phyloP scores from a whole-genome alignment of 768 basidiomycete species.

The Mycena capillaripes region DNA sequence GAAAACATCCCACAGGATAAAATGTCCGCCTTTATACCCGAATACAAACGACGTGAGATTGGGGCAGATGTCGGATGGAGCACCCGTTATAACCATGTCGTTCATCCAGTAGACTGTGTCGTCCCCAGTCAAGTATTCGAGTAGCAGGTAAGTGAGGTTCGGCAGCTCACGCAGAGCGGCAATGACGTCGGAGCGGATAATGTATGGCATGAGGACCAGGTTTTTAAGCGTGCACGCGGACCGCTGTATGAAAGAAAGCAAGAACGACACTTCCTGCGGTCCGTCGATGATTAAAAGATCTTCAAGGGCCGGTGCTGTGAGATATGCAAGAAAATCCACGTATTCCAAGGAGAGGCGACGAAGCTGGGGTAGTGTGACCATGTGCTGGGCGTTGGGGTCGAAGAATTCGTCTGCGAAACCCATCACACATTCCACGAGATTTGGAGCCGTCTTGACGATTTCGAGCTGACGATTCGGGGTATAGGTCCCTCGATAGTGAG shows the following conservation, averaged over 20 bases:
- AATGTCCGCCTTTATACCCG: neutral
- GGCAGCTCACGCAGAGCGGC: neutral
- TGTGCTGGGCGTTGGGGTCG: neutral
- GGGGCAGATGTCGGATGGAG: neutral
- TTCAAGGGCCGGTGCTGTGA: neutral
- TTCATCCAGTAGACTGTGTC: neutral
- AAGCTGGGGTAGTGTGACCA: neutral
- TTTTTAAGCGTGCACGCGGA: neutral
- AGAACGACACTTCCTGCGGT: neutral
- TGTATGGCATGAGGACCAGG: neutral
- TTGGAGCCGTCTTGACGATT: neutral
- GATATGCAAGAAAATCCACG: neutral
- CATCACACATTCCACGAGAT: neutral
- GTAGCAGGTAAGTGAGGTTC: neutral
- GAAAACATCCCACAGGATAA: too few species aligned
- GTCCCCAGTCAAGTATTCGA: neutral
- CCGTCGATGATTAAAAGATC: neutral
- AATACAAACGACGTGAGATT: neutral
- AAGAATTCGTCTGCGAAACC: neutral
- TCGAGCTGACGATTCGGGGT: neutral
- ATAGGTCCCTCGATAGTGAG: neutral
- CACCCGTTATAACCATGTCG: neutral
- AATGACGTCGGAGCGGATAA: neutral
- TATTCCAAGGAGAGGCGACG: neutral
- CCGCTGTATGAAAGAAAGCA: neutral